Evolutionary conservation across 768 basidiomycete species (phyloP).

Genomic region (Boletus rubescentipes): DNA sequence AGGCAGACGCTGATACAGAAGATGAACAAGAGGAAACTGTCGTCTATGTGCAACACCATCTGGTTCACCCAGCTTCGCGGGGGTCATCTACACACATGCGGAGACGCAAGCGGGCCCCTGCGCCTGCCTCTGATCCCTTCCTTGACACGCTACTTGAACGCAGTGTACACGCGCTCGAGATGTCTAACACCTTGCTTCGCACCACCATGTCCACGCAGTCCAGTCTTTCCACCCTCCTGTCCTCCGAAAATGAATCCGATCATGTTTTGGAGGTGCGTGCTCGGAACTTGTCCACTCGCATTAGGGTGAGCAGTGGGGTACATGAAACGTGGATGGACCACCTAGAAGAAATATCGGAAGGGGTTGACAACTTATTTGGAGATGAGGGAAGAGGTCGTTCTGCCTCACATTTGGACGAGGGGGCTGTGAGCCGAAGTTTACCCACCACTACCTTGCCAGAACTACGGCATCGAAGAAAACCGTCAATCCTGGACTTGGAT

Average conservation of each 20-base stretch:
- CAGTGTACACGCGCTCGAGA: constrained; percentile 82
- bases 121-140: constrained; percentile 46
- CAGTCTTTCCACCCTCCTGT: constrained; percentile 48
- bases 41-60: constrained; percentile 27
- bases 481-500: constrained; percentile 44
- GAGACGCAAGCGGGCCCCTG: constrained; percentile 30
- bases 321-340: constrained; percentile 66
- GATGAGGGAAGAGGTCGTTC: constrained; percentile 16
- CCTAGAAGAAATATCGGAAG: constrained; percentile 61
- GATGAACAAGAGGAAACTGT: constrained; percentile 24
- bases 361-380: constrained; percentile 59
- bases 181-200: constrained; percentile 78
- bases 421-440: constrained; percentile 44
- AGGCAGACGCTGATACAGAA: constrained; percentile 71
- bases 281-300: constrained; percentile 50
- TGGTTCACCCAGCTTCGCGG: constrained; percentile 35
- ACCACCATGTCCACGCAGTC: constrained; percentile 73
- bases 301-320: constrained; percentile 42
- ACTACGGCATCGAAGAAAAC: constrained; percentile 40
- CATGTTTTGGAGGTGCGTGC: constrained; percentile 47
- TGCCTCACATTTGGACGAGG: constrained; percentile 12
- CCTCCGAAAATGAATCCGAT: constrained; percentile 47
- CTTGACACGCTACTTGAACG: constrained; percentile 79
- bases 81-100: constrained; percentile 24
- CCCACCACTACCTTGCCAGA: constrained; percentile 38